Evolutionary conservation across 2,329 filamentous ascomycete species (phyloP), one percentile per base, ranked within the genome.

Genomic region (Epichloe sp.): DNA sequence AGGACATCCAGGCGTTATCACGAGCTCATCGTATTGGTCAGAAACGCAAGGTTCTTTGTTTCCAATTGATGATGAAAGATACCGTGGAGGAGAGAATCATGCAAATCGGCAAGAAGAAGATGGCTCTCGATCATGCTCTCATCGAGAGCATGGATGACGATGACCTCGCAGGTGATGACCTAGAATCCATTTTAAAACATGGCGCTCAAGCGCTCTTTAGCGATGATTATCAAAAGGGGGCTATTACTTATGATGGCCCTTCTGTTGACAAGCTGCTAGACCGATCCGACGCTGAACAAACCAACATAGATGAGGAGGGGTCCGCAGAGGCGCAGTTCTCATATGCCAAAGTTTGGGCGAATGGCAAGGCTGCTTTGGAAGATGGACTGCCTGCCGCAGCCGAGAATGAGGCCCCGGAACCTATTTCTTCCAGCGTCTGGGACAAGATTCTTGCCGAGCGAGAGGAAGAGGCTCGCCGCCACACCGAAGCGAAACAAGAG

Each of bases 1-100:
- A 98, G 67, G 94, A 98, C 61, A 86, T 98, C 41, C 93, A 98
- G 65, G 93, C 93, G 0, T 76, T 98, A 34, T 95, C 91, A 34
- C 83, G 94, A 57, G 93, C 91, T 17, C 93, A 98, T 67, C 85
- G 93, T 26, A 97, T 98, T 56, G 94, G 94, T 0, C 94, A 98
- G 67, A 88, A 89, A 66, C 89, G 93, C 58, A 96, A 94, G 60
- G 93, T 98, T 0, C 76, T 98, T 2, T 95, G 94, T 57, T 95
- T 97, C 61, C 91, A 97, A 64, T 71, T 98, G 0, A 88, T 95
- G 74, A 97, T 89, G 2, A 85, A 90, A 53, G 80, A 84, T 41
- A 91, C 85, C 31, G 88, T 86, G 0, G 93, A 98, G 64, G 93
- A 98, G 68, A 90, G 91, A 63, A 97, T 98, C 50, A 86, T 97